Evolutionary conservation across 73 alveolate species (phyloP).

Genomic region (Tetrahymena elliotti): DNA sequence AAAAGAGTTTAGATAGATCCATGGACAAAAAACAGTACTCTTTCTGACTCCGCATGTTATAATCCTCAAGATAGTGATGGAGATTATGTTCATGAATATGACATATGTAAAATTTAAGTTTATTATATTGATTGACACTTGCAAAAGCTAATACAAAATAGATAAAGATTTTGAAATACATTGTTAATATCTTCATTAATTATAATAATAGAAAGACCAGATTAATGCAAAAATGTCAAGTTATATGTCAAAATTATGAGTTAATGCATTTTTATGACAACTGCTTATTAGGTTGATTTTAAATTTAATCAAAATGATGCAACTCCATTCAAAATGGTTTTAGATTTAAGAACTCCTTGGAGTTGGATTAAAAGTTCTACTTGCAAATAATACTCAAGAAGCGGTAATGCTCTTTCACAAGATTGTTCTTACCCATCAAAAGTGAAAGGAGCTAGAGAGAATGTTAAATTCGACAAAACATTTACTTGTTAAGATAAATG

Average conservation of each 20-base stretch:
- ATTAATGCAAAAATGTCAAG: neutral
- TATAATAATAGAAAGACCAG: neutral
- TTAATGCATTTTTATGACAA: neutral
- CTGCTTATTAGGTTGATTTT: neutral
- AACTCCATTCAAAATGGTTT: neutral
- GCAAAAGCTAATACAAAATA: too few species aligned
- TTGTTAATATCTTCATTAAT: neutral
- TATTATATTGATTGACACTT: too few species aligned
- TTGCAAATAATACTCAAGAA: neutral
- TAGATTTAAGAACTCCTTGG: neutral
- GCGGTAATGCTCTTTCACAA: neutral
- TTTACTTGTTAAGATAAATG: neutral
- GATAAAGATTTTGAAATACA: too few species aligned
- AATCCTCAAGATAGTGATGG: neutral
- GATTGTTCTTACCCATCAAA: neutral
- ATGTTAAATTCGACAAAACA: neutral
- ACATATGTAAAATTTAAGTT: neutral
- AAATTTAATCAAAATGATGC: neutral
- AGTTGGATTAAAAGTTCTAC: neutral
- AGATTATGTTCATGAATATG: neutral
- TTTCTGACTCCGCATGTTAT: neutral
- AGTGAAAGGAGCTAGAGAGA: neutral
- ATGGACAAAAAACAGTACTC: neutral
- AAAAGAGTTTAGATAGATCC: neutral
- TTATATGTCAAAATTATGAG: neutral